These are phyloP conservation scores for Tetrahymena borealis DNA, from an alignment of 73 alveolate species.

Conservation along the genomic window DNA sequence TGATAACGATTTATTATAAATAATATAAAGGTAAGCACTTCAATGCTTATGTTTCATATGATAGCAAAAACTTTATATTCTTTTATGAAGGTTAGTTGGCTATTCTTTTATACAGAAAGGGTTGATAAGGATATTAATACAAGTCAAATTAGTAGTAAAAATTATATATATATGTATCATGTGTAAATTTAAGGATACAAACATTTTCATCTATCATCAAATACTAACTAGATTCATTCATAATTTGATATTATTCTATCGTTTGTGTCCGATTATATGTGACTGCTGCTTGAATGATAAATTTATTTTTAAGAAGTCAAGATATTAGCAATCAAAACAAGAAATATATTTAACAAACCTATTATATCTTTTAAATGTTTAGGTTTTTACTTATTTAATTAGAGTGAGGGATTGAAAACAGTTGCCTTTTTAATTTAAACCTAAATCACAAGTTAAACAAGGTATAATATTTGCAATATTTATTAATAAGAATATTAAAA, in stretches of 20 bases:
- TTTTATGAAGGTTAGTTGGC: constrained; percentile 97
- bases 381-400: background rate
- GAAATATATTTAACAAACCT: too few relatives aligned
- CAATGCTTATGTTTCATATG: constrained; percentile 87
- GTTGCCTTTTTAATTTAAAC: background rate
- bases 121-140: constrained; percentile 4
- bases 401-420: background rate
- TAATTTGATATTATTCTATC: too few relatives aligned
- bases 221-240: too few relatives aligned
- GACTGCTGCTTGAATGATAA: too few relatives aligned
- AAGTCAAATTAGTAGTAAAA: background rate
- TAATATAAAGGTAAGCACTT: constrained; percentile 76
- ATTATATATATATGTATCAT: background rate
- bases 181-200: background rate
- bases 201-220: too few relatives aligned
- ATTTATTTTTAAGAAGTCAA: too few relatives aligned
- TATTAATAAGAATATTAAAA: too few relatives aligned
- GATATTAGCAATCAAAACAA: too few relatives aligned
- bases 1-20: background rate
- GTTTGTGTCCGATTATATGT: too few relatives aligned
- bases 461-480: background rate
- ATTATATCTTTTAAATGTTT: background rate
- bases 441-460: background rate
- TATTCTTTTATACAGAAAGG: constrained; percentile 78
- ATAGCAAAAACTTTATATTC: constrained; percentile 90